Conservation (phyloP, 1,284 basidiomycete species). For the Sphaerobolus stellatus region DNA sequence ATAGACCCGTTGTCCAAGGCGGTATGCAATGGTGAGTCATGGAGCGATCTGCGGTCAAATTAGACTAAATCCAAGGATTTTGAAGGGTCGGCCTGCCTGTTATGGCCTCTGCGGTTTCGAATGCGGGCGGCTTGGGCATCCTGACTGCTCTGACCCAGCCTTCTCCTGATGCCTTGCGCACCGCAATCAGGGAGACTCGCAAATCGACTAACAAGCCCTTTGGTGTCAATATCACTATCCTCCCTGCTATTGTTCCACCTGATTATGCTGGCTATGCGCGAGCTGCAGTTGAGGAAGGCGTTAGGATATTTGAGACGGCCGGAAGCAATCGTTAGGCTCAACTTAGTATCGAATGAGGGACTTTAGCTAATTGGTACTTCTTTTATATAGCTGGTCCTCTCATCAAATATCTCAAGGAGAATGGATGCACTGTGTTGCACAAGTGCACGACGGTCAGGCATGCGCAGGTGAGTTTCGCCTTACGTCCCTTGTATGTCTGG, state of each 20-base stretch:
- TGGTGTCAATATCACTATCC: slow-evolving; percentile 90
- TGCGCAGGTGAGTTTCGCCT: slow-evolving; percentile 57
- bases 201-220: slow-evolving; percentile 73
- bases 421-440: slow-evolving; percentile 81
- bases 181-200: slow-evolving; percentile 80
- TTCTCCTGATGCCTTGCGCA: slow-evolving; percentile 77
- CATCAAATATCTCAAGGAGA: slow-evolving; percentile 78
- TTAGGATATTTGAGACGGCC: slow-evolving; percentile 90
- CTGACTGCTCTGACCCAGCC: slow-evolving; percentile 90
- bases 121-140: slow-evolving; percentile 86
- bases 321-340: slow-evolving; percentile 76
- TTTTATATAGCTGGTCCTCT: slow-evolving; percentile 62
- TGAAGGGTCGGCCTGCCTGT: slow-evolving; percentile 73
- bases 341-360: slow-evolving; percentile 11
- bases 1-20: slow-evolving; percentile 73
- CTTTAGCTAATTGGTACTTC: background rate
- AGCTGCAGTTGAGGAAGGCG: slow-evolving; percentile 86
- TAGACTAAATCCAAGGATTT: slow-evolving; percentile 38
- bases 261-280: slow-evolving; percentile 85
- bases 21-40: slow-evolving; percentile 79
- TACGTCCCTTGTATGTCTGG: background rate
- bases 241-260: slow-evolving; percentile 88
- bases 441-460: slow-evolving; percentile 90
- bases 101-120: slow-evolving; percentile 79
- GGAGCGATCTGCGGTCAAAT: slow-evolving; percentile 16